Evolutionary conservation across 768 basidiomycete species (phyloP).

Genomic region (Podaxis carcinomalis): DNA sequence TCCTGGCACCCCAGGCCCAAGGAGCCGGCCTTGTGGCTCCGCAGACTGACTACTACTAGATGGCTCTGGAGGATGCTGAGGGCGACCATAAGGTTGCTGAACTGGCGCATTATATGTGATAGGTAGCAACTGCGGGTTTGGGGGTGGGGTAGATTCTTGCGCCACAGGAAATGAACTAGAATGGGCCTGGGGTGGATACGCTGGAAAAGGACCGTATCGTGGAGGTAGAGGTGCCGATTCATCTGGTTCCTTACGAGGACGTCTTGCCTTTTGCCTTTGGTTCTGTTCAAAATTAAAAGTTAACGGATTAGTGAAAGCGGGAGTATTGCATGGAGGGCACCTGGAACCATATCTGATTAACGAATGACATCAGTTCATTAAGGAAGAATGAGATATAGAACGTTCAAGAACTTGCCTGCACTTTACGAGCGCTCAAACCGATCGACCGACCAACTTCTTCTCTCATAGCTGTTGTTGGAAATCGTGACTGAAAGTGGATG

Average conservation of each 20-base stretch:
- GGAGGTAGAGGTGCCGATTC: conserved; percentile 48
- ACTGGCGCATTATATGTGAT: conserved; percentile 9
- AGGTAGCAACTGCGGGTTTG: conserved; percentile 7
- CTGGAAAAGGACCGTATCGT: conserved; percentile 62
- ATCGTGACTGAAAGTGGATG: conserved; percentile 59
- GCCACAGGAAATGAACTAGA: conserved; percentile 10
- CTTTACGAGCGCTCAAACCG: conserved; percentile 86
- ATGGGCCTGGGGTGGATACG: conserved; percentile 2
- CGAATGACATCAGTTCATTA: conserved; percentile 15
- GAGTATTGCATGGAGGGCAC: conserved; percentile 30
- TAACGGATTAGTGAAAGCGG: conserved; percentile 19
- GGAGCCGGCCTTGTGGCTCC: conserved; percentile 36
- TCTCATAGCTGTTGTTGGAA: conserved; percentile 82
- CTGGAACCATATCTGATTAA: conserved; percentile 83
- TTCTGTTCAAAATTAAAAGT: conserved; percentile 45
- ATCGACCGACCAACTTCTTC: conserved; percentile 86
- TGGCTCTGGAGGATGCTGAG: conserved; percentile 20
- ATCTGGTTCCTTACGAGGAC: conserved; percentile 61
- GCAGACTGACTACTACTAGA: conserved; percentile 22
- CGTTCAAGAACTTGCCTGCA: conserved; percentile 58
- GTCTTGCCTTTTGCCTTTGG: conserved; percentile 82
- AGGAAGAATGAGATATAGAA: background rate
- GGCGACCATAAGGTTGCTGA: conserved; percentile 13
- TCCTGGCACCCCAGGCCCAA: conserved; percentile 56
- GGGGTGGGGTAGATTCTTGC: background rate